These are phyloP conservation scores for Irpex rosettiformis DNA, from an alignment of 1,284 basidiomycete species.

Conservation along the genomic window DNA sequence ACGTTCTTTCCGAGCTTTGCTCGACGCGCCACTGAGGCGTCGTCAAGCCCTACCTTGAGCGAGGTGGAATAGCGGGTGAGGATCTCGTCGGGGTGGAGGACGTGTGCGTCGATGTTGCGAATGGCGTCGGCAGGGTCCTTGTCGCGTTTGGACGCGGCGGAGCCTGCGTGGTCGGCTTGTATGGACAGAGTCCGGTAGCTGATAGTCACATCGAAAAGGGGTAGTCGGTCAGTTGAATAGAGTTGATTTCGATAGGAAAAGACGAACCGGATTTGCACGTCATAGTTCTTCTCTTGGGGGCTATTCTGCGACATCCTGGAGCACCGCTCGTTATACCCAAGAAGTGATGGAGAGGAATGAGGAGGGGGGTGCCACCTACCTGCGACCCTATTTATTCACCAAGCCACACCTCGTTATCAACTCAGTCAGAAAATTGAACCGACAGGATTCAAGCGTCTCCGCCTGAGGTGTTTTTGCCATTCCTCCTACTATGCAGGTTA, in stretches of 20 bases:
- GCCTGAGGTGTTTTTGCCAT: neutral
- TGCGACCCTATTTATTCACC: too few relatives aligned
- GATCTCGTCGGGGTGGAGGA: conserved; percentile 37
- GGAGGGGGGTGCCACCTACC: too few relatives aligned
- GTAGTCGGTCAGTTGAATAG: too few relatives aligned
- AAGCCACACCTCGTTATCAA: too few relatives aligned
- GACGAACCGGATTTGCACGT: neutral
- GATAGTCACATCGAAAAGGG: too few relatives aligned
- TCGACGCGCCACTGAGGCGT: conserved; percentile 36
- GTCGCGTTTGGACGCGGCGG: too few relatives aligned
- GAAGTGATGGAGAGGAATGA: too few relatives aligned
- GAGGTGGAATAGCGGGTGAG: conserved; percentile 41
- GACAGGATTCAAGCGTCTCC: too few relatives aligned
- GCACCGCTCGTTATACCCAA: neutral
- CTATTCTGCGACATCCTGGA: neutral
- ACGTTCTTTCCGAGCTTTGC: conserved; percentile 44
- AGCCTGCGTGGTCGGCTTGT: conserved; percentile 31
- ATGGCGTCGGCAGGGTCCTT: conserved; percentile 37
- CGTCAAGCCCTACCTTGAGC: conserved; percentile 43
- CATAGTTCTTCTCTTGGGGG: neutral
- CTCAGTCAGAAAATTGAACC: too few relatives aligned
- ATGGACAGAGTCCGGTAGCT: conserved; percentile 44
- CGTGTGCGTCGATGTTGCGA: conserved; percentile 46
- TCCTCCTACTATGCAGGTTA: neutral
- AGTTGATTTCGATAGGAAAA: too few relatives aligned